A percentile compares a stretch with the other conserved stretches of the same genome.
These are phyloP conservation scores for Arthrobotrys sinensis DNA, from an alignment of 2,329 filamentous ascomycete genomes.

Conservation along the genomic window DNA sequence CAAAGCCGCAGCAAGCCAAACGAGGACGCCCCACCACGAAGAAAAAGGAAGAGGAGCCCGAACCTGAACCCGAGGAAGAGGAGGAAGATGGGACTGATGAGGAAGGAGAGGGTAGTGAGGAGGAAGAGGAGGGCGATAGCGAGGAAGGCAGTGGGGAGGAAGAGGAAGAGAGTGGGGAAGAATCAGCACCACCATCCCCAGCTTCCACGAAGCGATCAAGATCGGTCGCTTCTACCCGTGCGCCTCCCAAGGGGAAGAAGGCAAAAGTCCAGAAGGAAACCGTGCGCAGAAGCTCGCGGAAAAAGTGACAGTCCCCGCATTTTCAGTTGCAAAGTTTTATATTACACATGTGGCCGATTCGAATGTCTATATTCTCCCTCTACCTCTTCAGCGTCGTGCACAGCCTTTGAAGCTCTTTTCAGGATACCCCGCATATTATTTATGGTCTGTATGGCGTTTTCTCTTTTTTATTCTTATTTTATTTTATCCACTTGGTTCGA, in stretches of 20 bases:
- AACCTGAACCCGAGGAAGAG: conserved; percentile 67
- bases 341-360: conserved; percentile 6
- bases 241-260: conserved; percentile 53
- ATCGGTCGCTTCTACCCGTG: conserved; percentile 58
- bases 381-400: conserved; percentile 30
- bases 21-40: conserved; percentile 55
- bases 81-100: conserved; percentile 65
- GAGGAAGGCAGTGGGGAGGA: conserved; percentile 38
- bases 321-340: neutral
- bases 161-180: conserved; percentile 53
- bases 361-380: conserved; percentile 6
- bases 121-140: conserved; percentile 65
- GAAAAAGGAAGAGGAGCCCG: conserved; percentile 65
- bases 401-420: conserved; percentile 23
- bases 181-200: conserved; percentile 44
- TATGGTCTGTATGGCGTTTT: conserved; percentile 21
- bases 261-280: conserved; percentile 52
- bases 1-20: conserved; percentile 69
- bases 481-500: neutral
- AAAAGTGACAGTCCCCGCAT: conserved; percentile 27
- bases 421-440: conserved; percentile 43
- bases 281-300: conserved; percentile 58
- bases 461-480: neutral
- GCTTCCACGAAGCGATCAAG: conserved; percentile 56
- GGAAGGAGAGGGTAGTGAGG: conserved; percentile 66